Conservation (phyloP, 1,284 basidiomycete genomes). For the Microbotryum saponariae region DNA sequence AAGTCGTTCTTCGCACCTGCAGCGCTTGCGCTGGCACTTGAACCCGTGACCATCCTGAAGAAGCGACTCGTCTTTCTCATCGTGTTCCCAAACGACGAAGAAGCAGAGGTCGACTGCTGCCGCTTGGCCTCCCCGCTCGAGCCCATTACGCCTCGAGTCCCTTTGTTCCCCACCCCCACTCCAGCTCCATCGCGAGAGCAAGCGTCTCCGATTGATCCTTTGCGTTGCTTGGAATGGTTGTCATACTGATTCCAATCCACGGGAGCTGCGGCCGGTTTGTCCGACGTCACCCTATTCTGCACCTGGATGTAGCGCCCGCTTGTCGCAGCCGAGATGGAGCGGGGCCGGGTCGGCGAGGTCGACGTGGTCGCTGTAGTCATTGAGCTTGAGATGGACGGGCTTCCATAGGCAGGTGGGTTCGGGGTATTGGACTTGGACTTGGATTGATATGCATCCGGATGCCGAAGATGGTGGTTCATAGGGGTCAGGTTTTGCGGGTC, state of each 20-base stretch:
- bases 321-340: not conserved
- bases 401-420: not conserved
- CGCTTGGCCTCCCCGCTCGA: not conserved
- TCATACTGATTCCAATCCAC: no score
- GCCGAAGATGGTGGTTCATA: not conserved
- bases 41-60: conserved; percentile 29
- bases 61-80: conserved; percentile 36
- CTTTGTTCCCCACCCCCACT: no score
- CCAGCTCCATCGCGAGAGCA: no score
- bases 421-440: not conserved
- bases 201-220: no score
- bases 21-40: not conserved
- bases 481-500: no score
- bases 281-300: not conserved
- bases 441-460: not conserved
- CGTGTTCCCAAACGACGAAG: conserved; percentile 17
- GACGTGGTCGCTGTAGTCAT: not conserved
- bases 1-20: not conserved
- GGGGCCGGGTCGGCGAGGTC: no score
- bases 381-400: no score
- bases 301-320: not conserved
- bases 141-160: no score
- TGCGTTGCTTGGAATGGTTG: no score
- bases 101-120: not conserved
- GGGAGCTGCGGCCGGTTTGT: no score